These are phyloP conservation scores for Alnus glutinosa DNA, from an alignment of 306 rosid genomes.

Conservation along the genomic window DNA sequence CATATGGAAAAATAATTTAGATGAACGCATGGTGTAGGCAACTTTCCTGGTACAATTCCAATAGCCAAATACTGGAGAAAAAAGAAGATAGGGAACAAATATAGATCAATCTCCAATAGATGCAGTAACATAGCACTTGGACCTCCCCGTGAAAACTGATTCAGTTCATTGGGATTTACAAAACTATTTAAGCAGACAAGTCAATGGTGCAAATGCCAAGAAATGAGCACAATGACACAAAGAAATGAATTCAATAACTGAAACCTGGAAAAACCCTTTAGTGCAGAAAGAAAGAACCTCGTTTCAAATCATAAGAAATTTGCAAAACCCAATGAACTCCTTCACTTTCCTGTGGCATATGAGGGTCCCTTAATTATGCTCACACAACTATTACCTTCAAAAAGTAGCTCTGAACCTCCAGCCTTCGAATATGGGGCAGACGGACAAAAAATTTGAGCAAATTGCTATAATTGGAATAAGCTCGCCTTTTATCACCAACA, in stretches of 20 bases:
- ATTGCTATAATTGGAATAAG: slow-evolving; percentile 38
- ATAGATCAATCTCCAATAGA: not conserved
- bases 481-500: slow-evolving; percentile 30
- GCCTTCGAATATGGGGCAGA: slow-evolving; percentile 46
- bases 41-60: slow-evolving; percentile 43
- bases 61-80: slow-evolving; percentile 53
- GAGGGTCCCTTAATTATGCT: not conserved
- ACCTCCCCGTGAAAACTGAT: slow-evolving; percentile 1
- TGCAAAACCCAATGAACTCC: not conserved
- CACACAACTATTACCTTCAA: slow-evolving; percentile 44
- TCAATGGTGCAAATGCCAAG: not conserved
- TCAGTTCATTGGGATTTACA: slow-evolving; percentile 5
- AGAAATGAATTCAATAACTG: not conserved
- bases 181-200: not conserved
- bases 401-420: slow-evolving; percentile 56
- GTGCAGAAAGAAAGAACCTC: not conserved
- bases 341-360: not conserved
- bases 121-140: not conserved
- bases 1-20: slow-evolving; percentile 53
- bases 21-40: slow-evolving; percentile 46
- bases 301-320: not conserved
- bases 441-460: slow-evolving; percentile 48
- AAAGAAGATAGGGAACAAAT: slow-evolving; percentile 29
- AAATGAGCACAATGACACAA: not conserved
- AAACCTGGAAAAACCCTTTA: not conserved